A percentile compares a stretch with the other conserved stretches of the same genome.
Conservation (phyloP, 192 early-diverging fungal genomes). For the Backusella circina region DNA sequence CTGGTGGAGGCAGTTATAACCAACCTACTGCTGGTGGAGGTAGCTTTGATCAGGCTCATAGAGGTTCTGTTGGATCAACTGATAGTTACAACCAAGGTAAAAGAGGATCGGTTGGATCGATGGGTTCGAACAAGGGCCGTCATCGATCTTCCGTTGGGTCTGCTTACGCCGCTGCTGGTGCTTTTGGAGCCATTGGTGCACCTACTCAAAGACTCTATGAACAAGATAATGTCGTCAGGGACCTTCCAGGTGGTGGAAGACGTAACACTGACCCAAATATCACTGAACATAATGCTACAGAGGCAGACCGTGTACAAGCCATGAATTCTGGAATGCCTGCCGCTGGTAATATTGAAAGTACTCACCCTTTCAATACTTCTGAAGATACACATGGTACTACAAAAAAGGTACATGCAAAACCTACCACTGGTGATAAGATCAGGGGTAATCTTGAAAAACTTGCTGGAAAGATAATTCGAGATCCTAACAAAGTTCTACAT, state of each 20-base stretch:
- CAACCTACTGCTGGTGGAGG: not conserved
- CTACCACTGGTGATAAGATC: slow-evolving; percentile 27
- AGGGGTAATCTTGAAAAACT: slow-evolving; percentile 29
- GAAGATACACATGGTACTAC: not conserved
- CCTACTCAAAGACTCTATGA: not conserved
- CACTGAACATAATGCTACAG: not conserved
- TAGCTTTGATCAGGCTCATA: not conserved
- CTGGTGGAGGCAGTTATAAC: not conserved
- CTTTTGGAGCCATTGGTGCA: slow-evolving; percentile 1
- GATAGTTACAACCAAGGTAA: not conserved
- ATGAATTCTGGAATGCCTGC: not conserved
- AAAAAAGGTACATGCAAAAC: not conserved
- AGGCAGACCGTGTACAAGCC: not conserved
- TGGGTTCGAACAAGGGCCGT: not conserved
- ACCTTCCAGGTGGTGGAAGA: not conserved
- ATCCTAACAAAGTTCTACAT: slow-evolving; percentile 27
- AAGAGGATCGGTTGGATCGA: not conserved
- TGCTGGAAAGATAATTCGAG: slow-evolving; percentile 25
- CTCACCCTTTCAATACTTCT: not conserved
- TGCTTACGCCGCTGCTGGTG: not conserved
- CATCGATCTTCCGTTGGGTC: not conserved
- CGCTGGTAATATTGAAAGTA: not conserved
- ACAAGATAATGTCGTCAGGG: not conserved
- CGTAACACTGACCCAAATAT: not conserved
- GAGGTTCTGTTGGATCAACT: not conserved